These are phyloP conservation scores for Alternaria hordeiaustralica DNA, from an alignment of 2,329 filamentous ascomycete species.

Conservation along the genomic window DNA sequence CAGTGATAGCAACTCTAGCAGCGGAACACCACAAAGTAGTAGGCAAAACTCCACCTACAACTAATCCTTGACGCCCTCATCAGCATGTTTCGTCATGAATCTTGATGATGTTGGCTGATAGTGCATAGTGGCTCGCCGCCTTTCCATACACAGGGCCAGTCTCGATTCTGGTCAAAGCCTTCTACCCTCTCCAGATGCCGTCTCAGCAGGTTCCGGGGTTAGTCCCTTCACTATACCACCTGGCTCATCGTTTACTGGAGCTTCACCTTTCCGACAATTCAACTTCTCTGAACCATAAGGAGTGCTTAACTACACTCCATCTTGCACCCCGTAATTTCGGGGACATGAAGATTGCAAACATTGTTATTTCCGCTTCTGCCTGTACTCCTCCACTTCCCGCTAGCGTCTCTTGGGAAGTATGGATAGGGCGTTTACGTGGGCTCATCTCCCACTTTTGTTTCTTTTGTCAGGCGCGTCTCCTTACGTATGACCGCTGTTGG, in stretches of 20 bases:
- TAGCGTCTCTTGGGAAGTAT: slow-evolving; percentile 6
- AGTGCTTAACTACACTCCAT: background rate
- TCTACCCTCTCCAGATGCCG: background rate
- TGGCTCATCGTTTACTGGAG: background rate
- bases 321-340: background rate
- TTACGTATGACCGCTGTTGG: slow-evolving; percentile 5
- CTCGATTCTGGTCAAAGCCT: background rate
- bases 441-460: background rate
- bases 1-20: slow-evolving; percentile 37
- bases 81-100: background rate
- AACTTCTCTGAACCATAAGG: slow-evolving; percentile 22
- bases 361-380: background rate
- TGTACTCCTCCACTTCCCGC: background rate
- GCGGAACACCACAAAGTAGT: slow-evolving; percentile 21
- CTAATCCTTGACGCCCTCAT: slow-evolving; percentile 14
- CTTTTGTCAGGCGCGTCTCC: slow-evolving; percentile 1
- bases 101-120: background rate
- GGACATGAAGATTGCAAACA: background rate
- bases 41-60: slow-evolving; percentile 46
- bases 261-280: background rate
- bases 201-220: background rate
- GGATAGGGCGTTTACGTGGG: background rate
- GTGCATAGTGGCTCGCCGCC: slow-evolving; percentile 7
- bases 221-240: background rate
- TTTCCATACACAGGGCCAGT: slow-evolving; percentile 5